Base-by-base conservation (phyloP, 805 yeast species). In the Clavispora asparagi region DNA sequence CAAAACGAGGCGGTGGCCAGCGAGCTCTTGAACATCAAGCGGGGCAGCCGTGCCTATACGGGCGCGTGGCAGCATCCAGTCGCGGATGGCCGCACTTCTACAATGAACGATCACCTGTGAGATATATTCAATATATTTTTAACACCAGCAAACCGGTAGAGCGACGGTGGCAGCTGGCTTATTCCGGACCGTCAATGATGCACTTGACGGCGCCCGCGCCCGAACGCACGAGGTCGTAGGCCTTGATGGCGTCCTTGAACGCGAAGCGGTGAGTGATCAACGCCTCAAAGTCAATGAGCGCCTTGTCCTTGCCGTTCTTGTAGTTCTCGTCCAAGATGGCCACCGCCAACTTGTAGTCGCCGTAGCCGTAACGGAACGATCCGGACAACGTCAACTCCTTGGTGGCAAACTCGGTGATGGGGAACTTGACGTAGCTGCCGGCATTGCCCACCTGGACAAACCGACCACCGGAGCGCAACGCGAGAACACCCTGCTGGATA, bases 361-460 rank as follows among this genome's bases (percentile, higher is more conserved):
- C 85, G 56, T 77, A 82, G 41, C 79, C 79, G 68, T 89, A 89
- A 64, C 97, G 78, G 77, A 88, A 87, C 37, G 83, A 79, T 19
- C 96, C 96, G 56, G 76, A 80, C 54, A 85, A 71, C 1, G 77
- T 71, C 49, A 86, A 63, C 63, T 89, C 96, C 58, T 81, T 84
- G 52, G 78, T 78, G 39, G 83, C 79, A 45, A 88, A 68, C 49
- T 75, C 79, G 7, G 86, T 79, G 57, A 89, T 78, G 46, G 96
- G 96, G 76, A 89, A 83, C 47, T 75, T 74, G 49, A 87, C 74
- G 40, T 77, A 73, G 37, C 80, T 83, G 38, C 76, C 78, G 25
- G 95, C 92, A 81, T 86, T 86, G 38, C 96, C 97, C 30, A 87
- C 92, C 65, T 87, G 96, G 30, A 87, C 89, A 57, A 75, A 82